Evolutionary conservation across 139 green algal species (phyloP).

Genomic region (Eudorina sp.): DNA sequence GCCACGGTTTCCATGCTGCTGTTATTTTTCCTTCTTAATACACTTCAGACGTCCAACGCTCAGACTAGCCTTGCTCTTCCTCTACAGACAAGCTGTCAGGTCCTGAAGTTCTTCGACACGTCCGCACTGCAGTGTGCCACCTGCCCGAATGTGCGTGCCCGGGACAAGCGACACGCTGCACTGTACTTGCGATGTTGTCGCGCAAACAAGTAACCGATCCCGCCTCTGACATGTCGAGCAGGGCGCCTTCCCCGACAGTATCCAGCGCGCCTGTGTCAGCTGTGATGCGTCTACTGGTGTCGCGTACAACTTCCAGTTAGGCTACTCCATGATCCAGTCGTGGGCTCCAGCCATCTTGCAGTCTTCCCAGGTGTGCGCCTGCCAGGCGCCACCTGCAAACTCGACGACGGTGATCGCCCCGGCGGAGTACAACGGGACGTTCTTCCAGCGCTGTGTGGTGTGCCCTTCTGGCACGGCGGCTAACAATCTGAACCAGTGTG

Average conservation of each 20-base stretch:
- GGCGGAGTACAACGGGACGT: constrained; percentile 2
- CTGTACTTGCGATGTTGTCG: too few relatives aligned
- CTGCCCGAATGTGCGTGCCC: constrained; percentile 48
- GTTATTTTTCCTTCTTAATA: not conserved
- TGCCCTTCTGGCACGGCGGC: constrained; percentile 50
- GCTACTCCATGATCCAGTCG: constrained; percentile 33
- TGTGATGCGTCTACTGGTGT: constrained; percentile 45
- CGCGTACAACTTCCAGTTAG: constrained; percentile 37
- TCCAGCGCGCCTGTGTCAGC: constrained; percentile 45
- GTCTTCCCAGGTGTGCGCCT: constrained; percentile 29
- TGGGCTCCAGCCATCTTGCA: constrained; percentile 46
- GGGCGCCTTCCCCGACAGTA: constrained; percentile 43
- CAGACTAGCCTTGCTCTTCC: constrained; percentile 11
- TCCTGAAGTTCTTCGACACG: constrained; percentile 50
- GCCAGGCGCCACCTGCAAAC: not conserved
- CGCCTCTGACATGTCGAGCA: too few relatives aligned
- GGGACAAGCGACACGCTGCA: too few relatives aligned
- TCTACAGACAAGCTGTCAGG: not conserved
- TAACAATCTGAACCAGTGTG: constrained; percentile 31
- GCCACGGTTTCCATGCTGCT: not conserved
- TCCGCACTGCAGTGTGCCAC: constrained; percentile 26
- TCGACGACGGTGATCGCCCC: not conserved
- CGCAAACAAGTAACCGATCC: too few relatives aligned
- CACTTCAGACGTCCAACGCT: not conserved
- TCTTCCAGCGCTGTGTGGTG: constrained; percentile 50